Base-by-base conservation (phyloP, 192 early-diverging fungal genomes). In the Mortierella hygrophila region DNA sequence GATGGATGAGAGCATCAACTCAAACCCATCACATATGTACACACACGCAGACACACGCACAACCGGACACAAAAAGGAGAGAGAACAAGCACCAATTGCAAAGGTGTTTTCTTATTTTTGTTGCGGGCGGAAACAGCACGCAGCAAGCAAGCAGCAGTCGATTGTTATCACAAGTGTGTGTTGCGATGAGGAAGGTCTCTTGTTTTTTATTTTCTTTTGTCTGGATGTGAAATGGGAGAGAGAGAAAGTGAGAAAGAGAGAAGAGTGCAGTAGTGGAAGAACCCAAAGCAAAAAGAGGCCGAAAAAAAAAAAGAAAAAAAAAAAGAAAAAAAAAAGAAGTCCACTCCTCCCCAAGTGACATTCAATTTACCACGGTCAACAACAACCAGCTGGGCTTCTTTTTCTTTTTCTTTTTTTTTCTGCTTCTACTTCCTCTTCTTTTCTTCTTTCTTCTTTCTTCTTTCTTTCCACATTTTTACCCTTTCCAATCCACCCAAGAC, bases 31-130 rank as follows among this genome's bases (percentile, higher is more conserved):
- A 65, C 60, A 65, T 11, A 32, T 29, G 6, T 23, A 60, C 55
- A 32, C 26, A 63, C 23, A n/a, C 55, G 9, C 55, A 57, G 29
- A 65, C 26, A 32, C 29, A 32, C 26, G 29, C 26, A 63, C 16
- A 40, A 46, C 44, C 37, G 11, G 74, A 40, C 15, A 75, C n/a
- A 37, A 46, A 40, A 26, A 21, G 21, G 3, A 72, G 23, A 32
- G 42, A 72, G 46, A 74, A 37, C 55, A 74, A 40, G 37, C 18
- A 40, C 49, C 47, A 75, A 55, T 40, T n/a, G 52, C 54, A 29
- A 57, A 20, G 49, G 5, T 52, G 16, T 52, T 52, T 18, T 18
- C 35, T 18, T 52, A 21, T 52, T 46, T 46, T 46, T 46, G 10
- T 0, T 52, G 49, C 4, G 20, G 49, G 18, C 49, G 49, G 18